phyloP scores from a whole-genome alignment of 2,329 filamentous ascomycete genomes.

The Verticillium klebahnii region DNA sequence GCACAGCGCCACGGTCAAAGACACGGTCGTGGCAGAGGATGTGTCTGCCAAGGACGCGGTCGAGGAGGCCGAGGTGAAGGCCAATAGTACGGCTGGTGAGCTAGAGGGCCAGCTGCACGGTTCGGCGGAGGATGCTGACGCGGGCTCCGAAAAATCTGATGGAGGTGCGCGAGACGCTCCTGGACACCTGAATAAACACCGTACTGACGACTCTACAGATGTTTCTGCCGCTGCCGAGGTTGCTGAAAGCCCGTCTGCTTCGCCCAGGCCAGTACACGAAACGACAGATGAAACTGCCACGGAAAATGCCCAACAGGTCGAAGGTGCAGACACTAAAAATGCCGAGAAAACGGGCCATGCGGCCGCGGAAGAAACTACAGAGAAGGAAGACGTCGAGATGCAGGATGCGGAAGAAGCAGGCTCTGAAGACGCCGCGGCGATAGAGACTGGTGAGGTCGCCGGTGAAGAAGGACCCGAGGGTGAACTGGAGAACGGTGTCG shows the following conservation, averaged over 20 bases:
- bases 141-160: not conserved
- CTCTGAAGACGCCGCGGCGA: not conserved
- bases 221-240: not conserved
- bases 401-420: not conserved
- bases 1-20: not conserved
- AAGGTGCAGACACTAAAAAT: not conserved
- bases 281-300: not conserved
- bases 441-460: not conserved
- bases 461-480: not conserved
- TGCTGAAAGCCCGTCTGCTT: too few species aligned
- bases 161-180: not conserved
- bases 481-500: not conserved
- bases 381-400: not conserved
- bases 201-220: not conserved
- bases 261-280: too few species aligned
- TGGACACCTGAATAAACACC: not conserved
- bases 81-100: not conserved
- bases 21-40: not conserved
- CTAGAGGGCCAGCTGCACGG: not conserved
- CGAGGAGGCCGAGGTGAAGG: not conserved
- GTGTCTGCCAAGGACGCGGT: not conserved
- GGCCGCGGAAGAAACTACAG: not conserved
- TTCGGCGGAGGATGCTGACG: not conserved
- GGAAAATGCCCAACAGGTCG: not conserved
- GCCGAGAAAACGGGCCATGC: not conserved